Base-by-base conservation (phyloP, 345 rosid species). In the Cochlearia excelsa region DNA sequence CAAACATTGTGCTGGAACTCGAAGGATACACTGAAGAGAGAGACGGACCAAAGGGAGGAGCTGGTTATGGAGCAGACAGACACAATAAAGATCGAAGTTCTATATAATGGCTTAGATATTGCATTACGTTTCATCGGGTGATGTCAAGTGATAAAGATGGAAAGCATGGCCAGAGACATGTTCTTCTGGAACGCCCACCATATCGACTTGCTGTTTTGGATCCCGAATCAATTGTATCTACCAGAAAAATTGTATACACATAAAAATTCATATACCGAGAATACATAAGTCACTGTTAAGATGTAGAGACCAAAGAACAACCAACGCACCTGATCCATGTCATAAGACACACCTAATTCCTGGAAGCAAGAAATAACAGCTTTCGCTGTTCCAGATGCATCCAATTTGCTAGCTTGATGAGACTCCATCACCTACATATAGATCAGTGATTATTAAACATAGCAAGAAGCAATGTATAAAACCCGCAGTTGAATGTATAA, bases 1-100 rank as follows among this genome's bases (percentile, higher is more conserved):
- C 97, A 87, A 30, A 93, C 97, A 65, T 93, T 93, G 67, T 93
- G 99, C 74, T 93, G 99, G 75, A 93, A 87, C 79, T 93, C 99
- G 8, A 93, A 85, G 6, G 99, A 87, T 51, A 93, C 97, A 50
- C 95, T 87, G 83, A 73, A 66, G 10, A 54, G 8, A 67, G 46
- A 43, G 0, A 26, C 37, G 58, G 48, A 29, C 35, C 35, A 33
- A 3, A 33, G 5, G 35, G 5, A 1, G 5, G 38, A 54, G 40
- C 46, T 52, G 44, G 46, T 59, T 57, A 29, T 30, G 8, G 57
- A 55, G 62, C 33, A 31, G 1, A 37, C 33, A 53, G 4, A 47
- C 27, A 42, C 46, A 10, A 1, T 0, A 41, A 35, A 26, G 51
- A 31, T 23, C 10, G 42, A 29, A 52, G 2, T 6, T 33, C 37